Evolutionary conservation across 176 grass and related monocot genomes (phyloP).

Genomic region (Dendrocalamus sinicus): DNA sequence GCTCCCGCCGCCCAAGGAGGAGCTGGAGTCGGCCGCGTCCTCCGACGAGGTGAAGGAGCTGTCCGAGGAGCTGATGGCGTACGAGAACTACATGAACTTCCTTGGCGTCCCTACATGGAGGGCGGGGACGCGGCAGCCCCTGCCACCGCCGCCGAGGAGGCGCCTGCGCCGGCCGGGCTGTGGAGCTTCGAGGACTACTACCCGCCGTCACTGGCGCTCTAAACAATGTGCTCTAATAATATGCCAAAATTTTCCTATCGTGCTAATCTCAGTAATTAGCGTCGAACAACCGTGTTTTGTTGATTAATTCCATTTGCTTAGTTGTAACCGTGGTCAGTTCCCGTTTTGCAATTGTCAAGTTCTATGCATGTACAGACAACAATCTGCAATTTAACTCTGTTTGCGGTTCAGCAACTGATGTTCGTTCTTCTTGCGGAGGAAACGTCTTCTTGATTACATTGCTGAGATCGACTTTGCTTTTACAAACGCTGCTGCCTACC

Average conservation of each 20-base stretch:
- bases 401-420: background rate
- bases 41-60: constrained; percentile 71
- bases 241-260: background rate
- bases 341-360: background rate
- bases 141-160: constrained; percentile 4
- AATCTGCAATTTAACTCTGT: background rate
- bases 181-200: constrained; percentile 77
- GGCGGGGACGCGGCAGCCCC: constrained; percentile 16
- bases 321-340: background rate
- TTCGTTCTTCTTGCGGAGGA: background rate
- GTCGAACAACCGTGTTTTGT: background rate
- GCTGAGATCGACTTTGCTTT: background rate
- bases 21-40: background rate
- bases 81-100: constrained; percentile 91
- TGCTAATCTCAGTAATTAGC: background rate
- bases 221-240: background rate
- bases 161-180: constrained; percentile 22
- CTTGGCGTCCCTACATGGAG: constrained; percentile 89
- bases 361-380: background rate
- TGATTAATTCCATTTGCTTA: background rate
- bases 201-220: constrained; percentile 30
- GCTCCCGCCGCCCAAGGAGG: constrained; percentile 40
- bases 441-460: background rate
- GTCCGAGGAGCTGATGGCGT: constrained; percentile 81
- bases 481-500: background rate